Conservation (phyloP, 768 basidiomycete genomes). For the Pleurotus sapidus region DNA sequence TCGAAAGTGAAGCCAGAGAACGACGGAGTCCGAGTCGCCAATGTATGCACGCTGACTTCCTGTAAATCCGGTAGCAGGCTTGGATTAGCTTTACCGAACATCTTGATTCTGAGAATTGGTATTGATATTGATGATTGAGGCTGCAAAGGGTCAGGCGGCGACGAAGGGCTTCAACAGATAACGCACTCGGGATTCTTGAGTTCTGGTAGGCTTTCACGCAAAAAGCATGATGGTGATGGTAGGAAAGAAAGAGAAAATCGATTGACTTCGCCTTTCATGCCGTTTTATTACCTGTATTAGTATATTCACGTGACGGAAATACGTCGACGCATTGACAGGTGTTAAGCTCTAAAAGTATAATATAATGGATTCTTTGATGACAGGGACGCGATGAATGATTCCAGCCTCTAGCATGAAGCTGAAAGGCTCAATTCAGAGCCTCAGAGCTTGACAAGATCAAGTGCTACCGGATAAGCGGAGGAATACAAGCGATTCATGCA, state of each 20-base stretch:
- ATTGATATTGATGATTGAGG: neutral
- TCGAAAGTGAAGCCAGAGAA: slow-evolving; percentile 47
- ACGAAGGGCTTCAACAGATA: neutral
- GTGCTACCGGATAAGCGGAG: no score
- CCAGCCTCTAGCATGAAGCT: no score
- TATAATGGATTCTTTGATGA: no score
- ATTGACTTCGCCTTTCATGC: neutral
- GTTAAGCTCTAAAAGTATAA: neutral
- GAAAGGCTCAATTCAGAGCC: no score
- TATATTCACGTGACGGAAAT: neutral
- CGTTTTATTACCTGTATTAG: neutral
- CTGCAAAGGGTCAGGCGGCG: no score
- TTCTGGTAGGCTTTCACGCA: neutral
- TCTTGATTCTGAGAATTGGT: neutral
- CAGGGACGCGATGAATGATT: no score
- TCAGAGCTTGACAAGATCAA: no score
- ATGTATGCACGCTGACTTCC: neutral
- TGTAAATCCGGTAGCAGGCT: neutral
- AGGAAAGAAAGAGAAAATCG: neutral
- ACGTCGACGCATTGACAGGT: neutral
- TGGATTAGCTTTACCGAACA: neutral
- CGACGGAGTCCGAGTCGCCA: slow-evolving; percentile 27
- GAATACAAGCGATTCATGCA: no score
- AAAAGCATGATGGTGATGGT: neutral
- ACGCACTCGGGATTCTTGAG: neutral